phyloP scores from a whole-genome alignment of 2,329 filamentous ascomycete genomes.

The Mycocentrospora acerina region DNA sequence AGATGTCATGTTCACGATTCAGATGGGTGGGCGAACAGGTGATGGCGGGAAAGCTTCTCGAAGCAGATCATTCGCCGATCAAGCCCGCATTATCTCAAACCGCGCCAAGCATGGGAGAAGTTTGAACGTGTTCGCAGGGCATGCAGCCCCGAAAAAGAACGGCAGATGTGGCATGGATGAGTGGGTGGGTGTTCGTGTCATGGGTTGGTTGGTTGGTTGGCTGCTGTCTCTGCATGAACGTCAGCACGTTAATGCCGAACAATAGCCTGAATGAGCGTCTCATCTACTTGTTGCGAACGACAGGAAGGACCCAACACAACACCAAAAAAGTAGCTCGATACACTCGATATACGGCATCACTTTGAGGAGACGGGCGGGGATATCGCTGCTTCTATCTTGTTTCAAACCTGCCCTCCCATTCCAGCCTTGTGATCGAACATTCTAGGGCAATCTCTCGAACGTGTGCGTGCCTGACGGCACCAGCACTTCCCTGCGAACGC shows the following conservation, averaged over 20 bases:
- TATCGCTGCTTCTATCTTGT: conserved; percentile 5
- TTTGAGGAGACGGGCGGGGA: conserved; percentile 5
- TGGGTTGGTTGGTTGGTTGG: conserved; percentile 14
- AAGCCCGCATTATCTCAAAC: conserved; percentile 2
- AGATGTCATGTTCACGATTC: conserved; percentile 12
- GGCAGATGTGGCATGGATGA: too few relatives aligned
- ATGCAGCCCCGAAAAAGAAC: conserved; percentile 14
- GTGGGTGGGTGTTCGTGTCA: conserved; percentile 13
- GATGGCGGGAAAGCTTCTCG: conserved; percentile 23
- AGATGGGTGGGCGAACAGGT: conserved; percentile 13
- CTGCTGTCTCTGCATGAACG: conserved; percentile 9
- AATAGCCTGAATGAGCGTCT: conserved; percentile 17
- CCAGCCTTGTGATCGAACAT: conserved; percentile 17
- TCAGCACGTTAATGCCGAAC: conserved; percentile 19
- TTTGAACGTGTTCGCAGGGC: conserved; percentile 33
- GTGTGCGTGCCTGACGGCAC: conserved; percentile 11
- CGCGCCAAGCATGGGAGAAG: conserved; percentile 3
- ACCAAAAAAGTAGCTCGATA: too few relatives aligned
- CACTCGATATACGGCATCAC: conserved; percentile 1
- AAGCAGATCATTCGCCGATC: conserved; percentile 20
- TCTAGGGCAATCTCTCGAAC: conserved; percentile 10
- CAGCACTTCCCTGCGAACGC: conserved; percentile 13
- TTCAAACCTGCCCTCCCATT: conserved; percentile 5
- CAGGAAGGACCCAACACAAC: conserved; percentile 6
- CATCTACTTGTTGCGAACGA: conserved; percentile 11